Base-by-base conservation (phyloP, 495 filamentous ascomycete genomes). In the Penicillium mononematosum region DNA sequence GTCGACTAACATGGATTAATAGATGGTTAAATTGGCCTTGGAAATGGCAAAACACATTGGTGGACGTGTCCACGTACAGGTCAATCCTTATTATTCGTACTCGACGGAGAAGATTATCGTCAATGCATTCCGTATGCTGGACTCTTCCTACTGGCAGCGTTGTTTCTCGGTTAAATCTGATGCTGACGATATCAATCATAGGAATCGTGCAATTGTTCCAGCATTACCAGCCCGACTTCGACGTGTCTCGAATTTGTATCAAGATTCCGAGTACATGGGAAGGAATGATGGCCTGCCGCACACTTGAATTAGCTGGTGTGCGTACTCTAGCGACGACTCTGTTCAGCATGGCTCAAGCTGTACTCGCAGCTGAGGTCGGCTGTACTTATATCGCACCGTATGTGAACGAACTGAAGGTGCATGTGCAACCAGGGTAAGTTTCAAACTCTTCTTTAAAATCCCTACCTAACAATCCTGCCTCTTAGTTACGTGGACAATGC, bases 191-290 rank as follows among this genome's bases (percentile, higher is more conserved):
- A 29, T 14, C 22, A 1, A 38, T 0, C 38, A 32, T 60, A 83
- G 81, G 81, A 43, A 76, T 84, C 27, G 65, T 81, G 8, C 57
- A 71, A 10, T 63, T 81, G 53, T 80, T 82, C 65, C 64, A 72
- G 31, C 65, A 75, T 38, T 61, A 87, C 8, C 71, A 78, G 16
- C 78, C 81, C 0, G 55, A 50, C 5, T 81, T 84, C 58, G 70
- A 81, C 29, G 49, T 61, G n/a, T 65, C 68, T 6, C 75, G 82
- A 55, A 70, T 88, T 42, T 84, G 78, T 45, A 82, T 87, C 72
- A 88, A 87, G 55, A 78, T 88, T 47, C 83, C 83, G 2, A 72
- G 77, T 24, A 88, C 84, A 6, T 86, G 83, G 79, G 83, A 87
- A 63, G 86, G 86, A 4, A 66, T 87, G 19, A 75, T 81, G 64